Evolutionary conservation across 2,329 filamentous ascomycete genomes (phyloP), one percentile per base, ranked within the genome.

Genomic region (Phialophora expanda): DNA sequence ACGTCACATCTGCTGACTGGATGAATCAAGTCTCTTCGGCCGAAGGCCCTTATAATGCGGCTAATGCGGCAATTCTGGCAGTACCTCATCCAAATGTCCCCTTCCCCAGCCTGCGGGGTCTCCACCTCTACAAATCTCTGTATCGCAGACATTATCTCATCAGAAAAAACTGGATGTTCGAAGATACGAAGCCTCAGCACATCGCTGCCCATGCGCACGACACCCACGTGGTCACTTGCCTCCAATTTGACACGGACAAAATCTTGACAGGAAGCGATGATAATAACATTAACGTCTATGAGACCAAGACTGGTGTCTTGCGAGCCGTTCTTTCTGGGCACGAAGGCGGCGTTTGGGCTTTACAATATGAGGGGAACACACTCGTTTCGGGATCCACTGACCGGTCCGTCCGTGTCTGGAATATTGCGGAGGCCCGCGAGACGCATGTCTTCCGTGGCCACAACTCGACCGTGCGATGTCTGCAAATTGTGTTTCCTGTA

Each of bases 351-450:
- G 95, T 99, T 1, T 99, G 95, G 95, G 95, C 95, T 32, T 81
- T 99, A 61, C 93, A 98, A 77, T 99, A 98, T 75, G 90, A 97
- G 75, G 94, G 93, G 58, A 97, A 98, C 75, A 92, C 91, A 17
- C 82, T 99, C 22, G 95, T 99, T 2, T 99, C 95, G 17, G 95
- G 95, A 2, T 97, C 93, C 6, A 99, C 95, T 0, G 95, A 99
- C 78, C 86, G 95, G 55, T 96, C 95, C 11, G 95, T 99, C n/a
- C 89, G 95, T n/a, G 94, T 99, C 0, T 99, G 95, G 95, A 94
- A 99, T 76, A 97, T 99, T 69, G 92, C 96, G 75, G 90, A 90
- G 73, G 95, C 93, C 0, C 86, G 91, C 54, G 97, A 94, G 77
- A 94, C 93, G 11, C 95, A 99, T 76, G 90, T 97, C 0, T 99